Base-by-base conservation (phyloP, 257 asterid species). In the Penstemon barbatus region DNA sequence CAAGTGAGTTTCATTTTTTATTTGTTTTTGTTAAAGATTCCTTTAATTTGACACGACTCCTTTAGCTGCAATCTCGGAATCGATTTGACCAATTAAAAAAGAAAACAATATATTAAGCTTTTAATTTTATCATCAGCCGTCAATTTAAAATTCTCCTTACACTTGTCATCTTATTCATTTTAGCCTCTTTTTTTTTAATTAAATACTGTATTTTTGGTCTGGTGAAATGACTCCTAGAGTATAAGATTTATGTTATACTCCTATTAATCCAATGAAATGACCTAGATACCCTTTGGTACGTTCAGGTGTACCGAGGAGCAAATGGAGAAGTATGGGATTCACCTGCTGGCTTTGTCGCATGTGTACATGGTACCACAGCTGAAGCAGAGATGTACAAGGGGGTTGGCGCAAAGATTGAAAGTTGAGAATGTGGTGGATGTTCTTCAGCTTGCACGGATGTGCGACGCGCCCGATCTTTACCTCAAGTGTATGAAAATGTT, bases 391-490 rank as follows among this genome's bases (percentile, higher is more conserved):
- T 88, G 96, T 66, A 68, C 85, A 3, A 88, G 70, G 65, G 92
- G 89, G 1, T 77, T 92, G 65, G 81, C 79, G 0, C 59, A 83
- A 6, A 61, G 66, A 46, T 66, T 93, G 80, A 86, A 61, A 3
- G 59, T 71, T 11, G 91, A 84, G 7, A 88, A 88, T 55, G 91
- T 84, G 10, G 95, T 93, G 68, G 98, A 93, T 25, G 56, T 90
- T 59, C 88, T 93, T 58, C 97, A 93, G 87, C 93, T 93, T 8
- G 94, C 98, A 0, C 75, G 95, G 53, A 58, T 90, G 63, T 93
- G 97, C 74, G 89, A 90, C 51, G 97, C 97, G 11, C 97, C 98
- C 6, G 89, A 88, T 85, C 91, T 93, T 43, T 71, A 80, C 75
- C 84, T 93, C 61, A 84, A 72, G 80, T 84, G 89, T 80, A 79